A percentile compares a stretch with the other conserved stretches of the same genome.
Evolutionary conservation across 345 rosid species (phyloP).

Genomic region (Lumnitzera littorea): DNA sequence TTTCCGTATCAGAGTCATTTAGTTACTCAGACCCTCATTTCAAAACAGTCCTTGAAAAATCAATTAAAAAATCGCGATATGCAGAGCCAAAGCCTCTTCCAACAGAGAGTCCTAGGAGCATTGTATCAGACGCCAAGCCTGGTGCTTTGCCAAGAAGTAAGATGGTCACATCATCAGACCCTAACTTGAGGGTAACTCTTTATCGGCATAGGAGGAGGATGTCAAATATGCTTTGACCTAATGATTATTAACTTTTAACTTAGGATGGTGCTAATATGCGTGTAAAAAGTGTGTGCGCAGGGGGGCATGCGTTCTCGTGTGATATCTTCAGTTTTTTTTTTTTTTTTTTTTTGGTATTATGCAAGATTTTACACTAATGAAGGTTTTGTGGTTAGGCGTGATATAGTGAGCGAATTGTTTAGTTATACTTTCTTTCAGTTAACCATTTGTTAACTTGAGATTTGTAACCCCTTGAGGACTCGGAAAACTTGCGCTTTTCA

Average conservation of each 20-base stretch:
- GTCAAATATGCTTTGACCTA: conserved; percentile 54
- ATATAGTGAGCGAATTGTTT: too few relatives aligned
- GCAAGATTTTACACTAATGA: too few relatives aligned
- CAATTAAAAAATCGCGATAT: conserved; percentile 35
- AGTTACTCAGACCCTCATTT: conserved; percentile 53
- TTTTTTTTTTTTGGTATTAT: too few relatives aligned
- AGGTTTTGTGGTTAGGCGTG: too few relatives aligned
- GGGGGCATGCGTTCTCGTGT: too few relatives aligned
- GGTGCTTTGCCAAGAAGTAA: conserved; percentile 37
- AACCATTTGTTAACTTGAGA: too few relatives aligned
- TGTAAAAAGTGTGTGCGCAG: not conserved
- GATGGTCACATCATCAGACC: conserved; percentile 60
- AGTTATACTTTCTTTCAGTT: too few relatives aligned
- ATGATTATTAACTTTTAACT: not conserved
- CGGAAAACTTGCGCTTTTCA: too few relatives aligned
- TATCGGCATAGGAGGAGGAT: conserved; percentile 60
- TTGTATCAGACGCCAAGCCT: conserved; percentile 22
- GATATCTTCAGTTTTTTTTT: too few relatives aligned
- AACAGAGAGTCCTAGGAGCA: conserved; percentile 35
- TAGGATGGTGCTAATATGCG: not conserved
- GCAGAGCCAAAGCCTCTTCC: conserved; percentile 20
- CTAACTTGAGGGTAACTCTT: conserved; percentile 47
- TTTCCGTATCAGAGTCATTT: conserved; percentile 51
- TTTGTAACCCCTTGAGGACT: too few relatives aligned
- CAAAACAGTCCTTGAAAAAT: conserved; percentile 33